A percentile compares a stretch with the other conserved stretches of the same genome.
Conservation (phyloP, 495 filamentous ascomycete species). For the Penicillium salamii region DNA sequence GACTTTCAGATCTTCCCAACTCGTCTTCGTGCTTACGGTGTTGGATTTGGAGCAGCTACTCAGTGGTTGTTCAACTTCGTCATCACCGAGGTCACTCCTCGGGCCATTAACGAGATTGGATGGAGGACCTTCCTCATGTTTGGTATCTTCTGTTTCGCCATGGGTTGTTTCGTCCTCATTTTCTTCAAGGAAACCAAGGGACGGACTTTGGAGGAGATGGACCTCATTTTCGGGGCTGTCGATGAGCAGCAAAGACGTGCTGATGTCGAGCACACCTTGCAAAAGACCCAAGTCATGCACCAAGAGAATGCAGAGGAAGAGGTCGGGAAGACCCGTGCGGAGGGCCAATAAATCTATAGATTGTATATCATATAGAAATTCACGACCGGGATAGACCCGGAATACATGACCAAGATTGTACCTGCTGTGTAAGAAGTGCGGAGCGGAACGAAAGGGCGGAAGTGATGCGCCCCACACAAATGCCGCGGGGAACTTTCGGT, state of each 20-base stretch:
- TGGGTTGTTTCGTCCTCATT: slow-evolving; percentile 39
- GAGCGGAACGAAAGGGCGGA: no score
- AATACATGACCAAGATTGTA: no score
- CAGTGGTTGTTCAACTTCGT: slow-evolving; percentile 49
- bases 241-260: slow-evolving; percentile 31
- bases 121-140: slow-evolving; percentile 58
- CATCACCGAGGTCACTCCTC: slow-evolving; percentile 37
- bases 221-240: slow-evolving; percentile 43
- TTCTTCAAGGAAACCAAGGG: slow-evolving; percentile 63
- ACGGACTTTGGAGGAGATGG: slow-evolving; percentile 47
- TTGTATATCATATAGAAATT: no score
- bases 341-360: neutral
- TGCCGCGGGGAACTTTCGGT: slow-evolving; percentile 7
- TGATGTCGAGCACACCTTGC: slow-evolving; percentile 43
- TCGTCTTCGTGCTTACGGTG: slow-evolving; percentile 67
- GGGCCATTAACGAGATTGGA: slow-evolving; percentile 44
- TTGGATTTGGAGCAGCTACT: slow-evolving; percentile 60
- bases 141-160: slow-evolving; percentile 44
- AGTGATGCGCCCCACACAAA: slow-evolving; percentile 4
- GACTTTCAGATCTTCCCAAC: slow-evolving; percentile 70
- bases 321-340: neutral
- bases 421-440: no score
- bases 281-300: slow-evolving; percentile 29
- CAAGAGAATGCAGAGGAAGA: slow-evolving; percentile 23
- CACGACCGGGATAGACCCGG: no score